These are phyloP conservation scores for Botrytis tulipae DNA, from an alignment of 2,329 filamentous ascomycete genomes.

Conservation along the genomic window DNA sequence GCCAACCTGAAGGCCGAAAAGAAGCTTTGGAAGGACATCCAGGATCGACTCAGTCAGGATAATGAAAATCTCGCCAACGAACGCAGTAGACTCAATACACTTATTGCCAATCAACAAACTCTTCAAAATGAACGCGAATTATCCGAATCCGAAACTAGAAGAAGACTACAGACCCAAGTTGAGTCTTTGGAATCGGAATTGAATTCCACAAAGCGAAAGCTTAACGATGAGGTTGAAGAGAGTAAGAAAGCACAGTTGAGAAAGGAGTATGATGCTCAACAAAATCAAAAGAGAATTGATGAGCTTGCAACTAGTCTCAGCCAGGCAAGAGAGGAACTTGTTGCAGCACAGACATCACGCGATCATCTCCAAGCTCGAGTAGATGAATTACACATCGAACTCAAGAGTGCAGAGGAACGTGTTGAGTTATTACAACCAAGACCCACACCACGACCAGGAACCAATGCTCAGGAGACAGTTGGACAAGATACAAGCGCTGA, in stretches of 20 bases:
- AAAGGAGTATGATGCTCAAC: constrained; percentile 86
- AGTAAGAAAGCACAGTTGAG: constrained; percentile 77
- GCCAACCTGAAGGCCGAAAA: constrained; percentile 95
- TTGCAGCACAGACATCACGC: constrained; percentile 79
- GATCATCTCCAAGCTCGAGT: constrained; percentile 88
- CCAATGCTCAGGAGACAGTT: constrained; percentile 43
- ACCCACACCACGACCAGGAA: constrained; percentile 60
- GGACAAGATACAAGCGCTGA: constrained; percentile 47
- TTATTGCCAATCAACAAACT: constrained; percentile 81
- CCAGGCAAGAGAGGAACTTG: constrained; percentile 80
- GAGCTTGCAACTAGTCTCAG: constrained; percentile 80
- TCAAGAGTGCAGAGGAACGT: constrained; percentile 86
- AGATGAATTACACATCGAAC: constrained; percentile 82
- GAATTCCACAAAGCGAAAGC: constrained; percentile 73
- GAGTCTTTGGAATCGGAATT: constrained; percentile 80
- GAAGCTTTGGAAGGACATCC: constrained; percentile 89
- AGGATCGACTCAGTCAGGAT: constrained; percentile 82
- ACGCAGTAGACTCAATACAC: constrained; percentile 75
- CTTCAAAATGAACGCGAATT: constrained; percentile 90
- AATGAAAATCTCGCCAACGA: constrained; percentile 84
- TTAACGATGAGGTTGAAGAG: constrained; percentile 80
- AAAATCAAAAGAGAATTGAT: constrained; percentile 88
- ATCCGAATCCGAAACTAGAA: constrained; percentile 74
- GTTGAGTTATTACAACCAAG: constrained; percentile 78
- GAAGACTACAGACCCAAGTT: constrained; percentile 73